phyloP scores from a whole-genome alignment of 306 rosid genomes.

The Trifolium fragiferum region DNA sequence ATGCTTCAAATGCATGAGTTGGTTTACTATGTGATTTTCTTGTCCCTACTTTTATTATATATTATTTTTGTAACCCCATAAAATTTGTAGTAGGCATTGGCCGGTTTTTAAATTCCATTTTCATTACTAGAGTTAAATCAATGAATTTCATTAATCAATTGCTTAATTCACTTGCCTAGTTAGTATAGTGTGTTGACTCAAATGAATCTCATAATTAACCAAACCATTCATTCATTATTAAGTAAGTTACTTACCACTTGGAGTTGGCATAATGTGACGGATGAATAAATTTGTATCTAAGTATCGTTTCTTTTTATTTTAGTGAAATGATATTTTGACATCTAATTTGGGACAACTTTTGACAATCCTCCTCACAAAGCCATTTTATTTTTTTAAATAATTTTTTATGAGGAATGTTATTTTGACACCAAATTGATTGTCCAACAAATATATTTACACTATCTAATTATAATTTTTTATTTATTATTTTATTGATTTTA shows the following conservation, averaged over 20 bases:
- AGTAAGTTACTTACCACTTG: constrained; percentile 26
- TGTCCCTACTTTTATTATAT: constrained; percentile 37
- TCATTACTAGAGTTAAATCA: constrained; percentile 3
- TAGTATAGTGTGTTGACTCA: constrained; percentile 2
- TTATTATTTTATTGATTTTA: too few relatives aligned
- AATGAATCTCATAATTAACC: constrained; percentile 29
- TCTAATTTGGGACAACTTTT: too few relatives aligned
- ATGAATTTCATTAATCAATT: constrained; percentile 33
- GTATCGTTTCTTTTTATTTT: not conserved
- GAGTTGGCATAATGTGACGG: constrained; percentile 32
- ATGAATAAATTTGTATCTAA: constrained; percentile 41
- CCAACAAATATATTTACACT: too few relatives aligned
- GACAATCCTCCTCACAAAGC: too few relatives aligned
- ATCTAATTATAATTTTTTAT: too few relatives aligned
- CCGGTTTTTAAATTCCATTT: constrained; percentile 40
- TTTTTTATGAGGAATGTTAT: too few relatives aligned
- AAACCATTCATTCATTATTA: constrained; percentile 34
- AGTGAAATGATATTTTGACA: too few relatives aligned
- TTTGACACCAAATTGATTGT: too few relatives aligned
- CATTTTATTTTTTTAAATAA: too few relatives aligned
- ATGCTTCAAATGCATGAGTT: constrained; percentile 46
- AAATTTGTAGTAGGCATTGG: constrained; percentile 41
- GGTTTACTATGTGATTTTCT: constrained; percentile 42
- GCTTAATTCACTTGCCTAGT: constrained; percentile 9
- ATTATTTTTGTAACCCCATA: constrained; percentile 18